phyloP scores from a whole-genome alignment of 495 filamentous ascomycete species.

The Penicillium silybi region DNA sequence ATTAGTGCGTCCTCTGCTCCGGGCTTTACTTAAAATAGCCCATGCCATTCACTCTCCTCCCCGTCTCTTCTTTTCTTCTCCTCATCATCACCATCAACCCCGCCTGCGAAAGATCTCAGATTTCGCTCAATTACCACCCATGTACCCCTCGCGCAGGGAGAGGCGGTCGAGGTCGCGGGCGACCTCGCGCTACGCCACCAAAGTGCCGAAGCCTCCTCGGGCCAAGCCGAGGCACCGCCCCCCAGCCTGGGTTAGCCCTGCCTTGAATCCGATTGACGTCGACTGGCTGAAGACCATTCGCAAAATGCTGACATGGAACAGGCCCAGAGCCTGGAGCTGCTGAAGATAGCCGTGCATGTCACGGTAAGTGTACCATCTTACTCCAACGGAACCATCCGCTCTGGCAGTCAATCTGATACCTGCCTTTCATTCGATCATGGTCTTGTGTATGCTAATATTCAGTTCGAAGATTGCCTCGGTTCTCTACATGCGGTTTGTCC shows the following conservation, averaged over 20 bases:
- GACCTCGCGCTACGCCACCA: background rate
- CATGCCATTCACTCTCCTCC: too few species aligned
- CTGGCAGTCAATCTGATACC: background rate
- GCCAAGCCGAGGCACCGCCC: too few species aligned
- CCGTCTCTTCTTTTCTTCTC: too few species aligned
- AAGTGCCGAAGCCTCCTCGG: too few species aligned
- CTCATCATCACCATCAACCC: too few species aligned
- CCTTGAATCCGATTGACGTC: background rate
- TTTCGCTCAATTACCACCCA: too few species aligned
- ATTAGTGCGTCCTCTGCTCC: too few species aligned
- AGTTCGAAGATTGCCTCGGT: slow-evolving; percentile 24
- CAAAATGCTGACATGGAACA: slow-evolving; percentile 17
- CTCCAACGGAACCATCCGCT: background rate
- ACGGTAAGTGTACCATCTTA: slow-evolving; percentile 21
- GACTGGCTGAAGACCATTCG: background rate
- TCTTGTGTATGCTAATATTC: background rate
- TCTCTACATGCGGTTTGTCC: slow-evolving; percentile 30
- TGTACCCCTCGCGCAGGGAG: too few species aligned
- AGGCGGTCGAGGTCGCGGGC: background rate
- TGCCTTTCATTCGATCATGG: background rate
- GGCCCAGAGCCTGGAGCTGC: slow-evolving; percentile 46
- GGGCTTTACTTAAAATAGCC: too few species aligned
- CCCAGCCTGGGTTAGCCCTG: background rate
- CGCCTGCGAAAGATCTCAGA: too few species aligned
- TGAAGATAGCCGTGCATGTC: slow-evolving; percentile 46